Evolutionary conservation across 1,284 basidiomycete genomes (phyloP), one percentile per base, ranked within the genome.

Genomic region (Ustilago trichophora): DNA sequence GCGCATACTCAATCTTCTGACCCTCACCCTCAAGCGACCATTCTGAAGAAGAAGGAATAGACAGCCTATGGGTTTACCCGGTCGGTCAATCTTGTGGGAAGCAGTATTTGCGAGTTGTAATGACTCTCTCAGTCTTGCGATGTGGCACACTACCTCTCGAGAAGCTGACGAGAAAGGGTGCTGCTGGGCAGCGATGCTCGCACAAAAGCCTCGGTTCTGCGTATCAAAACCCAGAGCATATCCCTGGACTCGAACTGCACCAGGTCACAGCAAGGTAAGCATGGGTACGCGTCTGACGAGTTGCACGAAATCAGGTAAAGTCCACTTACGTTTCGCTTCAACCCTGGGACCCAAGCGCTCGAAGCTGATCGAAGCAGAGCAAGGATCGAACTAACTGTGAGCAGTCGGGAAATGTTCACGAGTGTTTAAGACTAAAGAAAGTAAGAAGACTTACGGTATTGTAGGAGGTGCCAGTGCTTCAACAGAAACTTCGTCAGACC

Each of bases 31-130:
- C 6, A 55, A 31, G 18, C 29, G 47, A 18, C 59, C 31, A 25
- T 33, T 29, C 12, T 42, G 48, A 7, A 63, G 48, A n/a, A 52
- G 22, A 18, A 63, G 52, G 24, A 63, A 47, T 5, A 55, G 31
- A 16, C 48, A 47, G 10, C 52, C 37, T 6, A 21, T 6, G 6
- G 40, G 33, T 18, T 24, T 35, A 18, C 10, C 16, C 2, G 10
- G 18, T 7, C 15, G 19, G 2, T 22, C n/a, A 10, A 16, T 8
- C 13, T n/a, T 26, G 6, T 18, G 6, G 7, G n/a, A 22, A 10
- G 34, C n/a, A 26, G 13, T 18, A 15, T 19, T 18, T 6, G 38
- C 43, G 6, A 44, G 34, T 22, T 41, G 51, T 10, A 55, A 26
- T 3, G 52, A 50, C 15, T 21, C 12, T 21, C 48, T 42, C 18